phyloP scores from a whole-genome alignment of 2,329 filamentous ascomycete species.

The Thelonectria discophora region DNA sequence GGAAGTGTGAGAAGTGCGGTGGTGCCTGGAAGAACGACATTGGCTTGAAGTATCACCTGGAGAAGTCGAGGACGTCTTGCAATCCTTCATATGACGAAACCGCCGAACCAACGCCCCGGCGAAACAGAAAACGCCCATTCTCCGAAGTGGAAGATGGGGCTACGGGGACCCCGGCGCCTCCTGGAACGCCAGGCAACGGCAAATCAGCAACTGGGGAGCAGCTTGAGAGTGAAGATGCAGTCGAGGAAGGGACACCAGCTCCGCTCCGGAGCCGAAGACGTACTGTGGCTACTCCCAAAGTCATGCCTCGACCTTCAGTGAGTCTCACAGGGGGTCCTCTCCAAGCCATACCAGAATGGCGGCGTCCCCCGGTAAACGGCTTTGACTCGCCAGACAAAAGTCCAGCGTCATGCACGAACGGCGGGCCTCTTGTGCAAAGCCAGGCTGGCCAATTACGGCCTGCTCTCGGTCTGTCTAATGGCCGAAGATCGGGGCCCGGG shows the following conservation, averaged over 20 bases:
- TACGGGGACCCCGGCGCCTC: neutral
- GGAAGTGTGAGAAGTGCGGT: slow-evolving; percentile 62
- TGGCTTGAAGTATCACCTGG: slow-evolving; percentile 66
- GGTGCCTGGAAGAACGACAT: slow-evolving; percentile 66
- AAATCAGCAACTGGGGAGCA: slow-evolving; percentile 7
- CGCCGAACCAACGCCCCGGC: slow-evolving; percentile 26
- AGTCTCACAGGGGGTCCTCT: slow-evolving; percentile 35
- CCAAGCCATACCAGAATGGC: slow-evolving; percentile 36
- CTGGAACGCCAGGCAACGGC: slow-evolving; percentile 11
- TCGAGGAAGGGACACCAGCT: slow-evolving; percentile 12
- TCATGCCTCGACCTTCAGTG: slow-evolving; percentile 34
- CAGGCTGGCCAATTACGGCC: slow-evolving; percentile 35
- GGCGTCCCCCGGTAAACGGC: slow-evolving; percentile 33
- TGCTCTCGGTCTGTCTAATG: slow-evolving; percentile 29
- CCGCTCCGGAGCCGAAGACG: slow-evolving; percentile 24
- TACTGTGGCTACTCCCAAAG: slow-evolving; percentile 27
- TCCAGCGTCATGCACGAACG: slow-evolving; percentile 22
- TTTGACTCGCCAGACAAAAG: slow-evolving; percentile 30
- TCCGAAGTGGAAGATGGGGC: slow-evolving; percentile 23
- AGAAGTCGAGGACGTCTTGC: slow-evolving; percentile 62
- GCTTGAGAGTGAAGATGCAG: neutral
- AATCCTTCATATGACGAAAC: slow-evolving; percentile 54
- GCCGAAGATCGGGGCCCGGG: slow-evolving; percentile 20
- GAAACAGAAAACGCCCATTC: slow-evolving; percentile 24
- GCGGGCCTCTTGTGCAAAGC: slow-evolving; percentile 36